Percentiles rank a stretch among this genome's conserved stretches.
These are phyloP conservation scores for Phytophthora capsici DNA, from an alignment of 352 stramenopile genomes.

Conservation along the genomic window DNA sequence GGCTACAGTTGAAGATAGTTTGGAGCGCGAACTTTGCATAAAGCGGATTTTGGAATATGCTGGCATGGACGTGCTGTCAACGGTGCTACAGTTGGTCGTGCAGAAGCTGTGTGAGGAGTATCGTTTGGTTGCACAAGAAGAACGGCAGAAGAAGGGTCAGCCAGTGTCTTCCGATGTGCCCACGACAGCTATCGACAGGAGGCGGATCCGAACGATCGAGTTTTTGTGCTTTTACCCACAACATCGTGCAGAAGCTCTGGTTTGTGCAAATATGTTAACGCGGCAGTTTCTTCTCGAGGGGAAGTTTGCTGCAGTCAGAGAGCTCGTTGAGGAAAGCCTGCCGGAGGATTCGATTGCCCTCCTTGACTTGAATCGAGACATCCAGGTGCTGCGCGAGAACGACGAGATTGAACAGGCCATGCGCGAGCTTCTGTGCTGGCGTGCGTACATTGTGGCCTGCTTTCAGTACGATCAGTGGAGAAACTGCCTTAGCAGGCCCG, in stretches of 20 bases:
- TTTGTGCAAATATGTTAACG: constrained; percentile 62
- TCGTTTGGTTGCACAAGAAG: constrained; percentile 29
- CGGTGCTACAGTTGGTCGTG: constrained; percentile 63
- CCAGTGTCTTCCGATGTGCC: constrained; percentile 25
- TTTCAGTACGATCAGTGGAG: constrained; percentile 78
- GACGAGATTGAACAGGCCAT: constrained; percentile 62
- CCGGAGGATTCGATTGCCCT: constrained; percentile 76
- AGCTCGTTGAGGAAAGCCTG: constrained; percentile 63
- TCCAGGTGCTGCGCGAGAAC: constrained; percentile 47
- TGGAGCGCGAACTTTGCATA: constrained; percentile 74
- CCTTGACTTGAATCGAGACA: constrained; percentile 56
- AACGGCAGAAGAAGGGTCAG: constrained; percentile 36
- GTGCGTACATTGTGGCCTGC: constrained; percentile 68
- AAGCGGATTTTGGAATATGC: constrained; percentile 74
- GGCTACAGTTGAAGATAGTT: constrained; percentile 56
- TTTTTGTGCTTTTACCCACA: constrained; percentile 79
- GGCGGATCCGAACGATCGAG: constrained; percentile 71
- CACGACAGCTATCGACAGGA: constrained; percentile 57
- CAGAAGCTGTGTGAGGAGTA: constrained; percentile 55
- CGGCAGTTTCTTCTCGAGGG: constrained; percentile 77
- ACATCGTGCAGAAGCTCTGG: constrained; percentile 68
- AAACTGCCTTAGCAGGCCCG: constrained; percentile 50
- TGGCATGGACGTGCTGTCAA: constrained; percentile 67
- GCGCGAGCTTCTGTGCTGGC: constrained; percentile 77
- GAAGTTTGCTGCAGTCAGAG: constrained; percentile 68